A percentile compares a stretch with the other conserved stretches of the same genome.
Evolutionary conservation across 768 basidiomycete species (phyloP).

Genomic region (Dendrothele bispora): DNA sequence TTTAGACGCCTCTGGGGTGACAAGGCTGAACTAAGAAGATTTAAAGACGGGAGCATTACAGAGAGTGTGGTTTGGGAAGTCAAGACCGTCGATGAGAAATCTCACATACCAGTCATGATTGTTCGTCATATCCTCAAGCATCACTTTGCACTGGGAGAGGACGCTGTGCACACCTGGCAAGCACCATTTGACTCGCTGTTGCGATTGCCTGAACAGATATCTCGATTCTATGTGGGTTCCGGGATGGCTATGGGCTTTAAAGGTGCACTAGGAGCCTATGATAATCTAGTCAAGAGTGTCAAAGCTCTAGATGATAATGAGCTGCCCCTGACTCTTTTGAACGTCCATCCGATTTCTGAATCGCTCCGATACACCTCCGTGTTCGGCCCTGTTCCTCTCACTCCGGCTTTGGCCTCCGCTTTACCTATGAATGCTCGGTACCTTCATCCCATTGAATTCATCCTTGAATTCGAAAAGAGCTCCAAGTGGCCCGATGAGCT

Average conservation of each 20-base stretch:
- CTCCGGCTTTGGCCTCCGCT: constrained; percentile 46
- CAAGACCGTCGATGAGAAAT: constrained; percentile 74
- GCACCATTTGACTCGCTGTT: constrained; percentile 56
- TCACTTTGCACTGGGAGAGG: constrained; percentile 68
- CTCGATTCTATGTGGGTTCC: constrained; percentile 39
- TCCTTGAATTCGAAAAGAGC: constrained; percentile 91
- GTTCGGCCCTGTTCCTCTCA: constrained; percentile 77
- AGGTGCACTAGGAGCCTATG: constrained; percentile 75
- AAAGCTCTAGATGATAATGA: constrained; percentile 63
- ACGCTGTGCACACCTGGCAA: constrained; percentile 60
- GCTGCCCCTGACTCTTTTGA: constrained; percentile 77
- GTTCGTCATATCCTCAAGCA: constrained; percentile 69
- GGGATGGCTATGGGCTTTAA: constrained; percentile 61
- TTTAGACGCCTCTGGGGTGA: constrained; percentile 91
- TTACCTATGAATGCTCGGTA: constrained; percentile 65
- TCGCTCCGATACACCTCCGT: constrained; percentile 80
- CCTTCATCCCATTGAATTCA: constrained; percentile 66
- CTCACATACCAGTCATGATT: constrained; percentile 73
- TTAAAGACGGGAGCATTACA: constrained; percentile 91
- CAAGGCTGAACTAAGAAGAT: constrained; percentile 89
- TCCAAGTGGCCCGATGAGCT: constrained; percentile 95
- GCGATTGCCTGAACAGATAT: constrained; percentile 56
- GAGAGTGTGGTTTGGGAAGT: constrained; percentile 99
- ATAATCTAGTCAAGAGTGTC: constrained; percentile 70
- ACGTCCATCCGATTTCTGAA: constrained; percentile 72